phyloP scores from a whole-genome alignment of 2,329 filamentous ascomycete species.

The Microascus cirrosus region DNA sequence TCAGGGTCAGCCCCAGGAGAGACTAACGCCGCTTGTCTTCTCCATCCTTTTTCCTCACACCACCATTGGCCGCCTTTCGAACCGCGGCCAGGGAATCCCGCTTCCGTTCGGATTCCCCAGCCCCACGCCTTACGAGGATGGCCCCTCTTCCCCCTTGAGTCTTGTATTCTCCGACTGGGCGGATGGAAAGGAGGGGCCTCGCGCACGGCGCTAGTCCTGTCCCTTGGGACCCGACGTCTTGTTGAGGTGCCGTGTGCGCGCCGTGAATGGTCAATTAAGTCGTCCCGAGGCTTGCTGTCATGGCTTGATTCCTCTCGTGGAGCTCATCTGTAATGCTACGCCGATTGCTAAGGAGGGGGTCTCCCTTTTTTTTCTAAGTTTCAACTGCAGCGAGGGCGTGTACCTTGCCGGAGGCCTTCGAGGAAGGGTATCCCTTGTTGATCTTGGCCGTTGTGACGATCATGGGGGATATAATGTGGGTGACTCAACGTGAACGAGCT shows the following conservation, averaged over 20 bases:
- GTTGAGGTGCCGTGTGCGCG: not conserved
- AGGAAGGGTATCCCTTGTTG: not conserved
- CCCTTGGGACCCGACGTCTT: too few relatives aligned
- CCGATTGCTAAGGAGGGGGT: not conserved
- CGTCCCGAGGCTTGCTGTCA: too few relatives aligned
- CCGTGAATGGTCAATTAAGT: not conserved
- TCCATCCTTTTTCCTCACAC: not conserved
- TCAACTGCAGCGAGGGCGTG: not conserved
- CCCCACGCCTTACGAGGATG: too few relatives aligned
- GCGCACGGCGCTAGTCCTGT: not conserved
- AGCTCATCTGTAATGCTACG: not conserved
- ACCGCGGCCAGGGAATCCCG: not conserved
- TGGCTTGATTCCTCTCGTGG: not conserved
- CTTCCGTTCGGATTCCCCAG: too few relatives aligned
- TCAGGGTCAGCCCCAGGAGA: not conserved
- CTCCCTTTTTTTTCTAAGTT: not conserved
- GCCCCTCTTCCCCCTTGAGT: too few relatives aligned
- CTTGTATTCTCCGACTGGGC: too few relatives aligned
- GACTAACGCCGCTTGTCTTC: not conserved
- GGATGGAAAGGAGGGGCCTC: too few relatives aligned
- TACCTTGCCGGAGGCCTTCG: slow-evolving; percentile 4
- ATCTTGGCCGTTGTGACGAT: not conserved
- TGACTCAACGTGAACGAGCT: not conserved
- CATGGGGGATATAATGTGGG: slow-evolving; percentile 1
- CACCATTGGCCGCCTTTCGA: not conserved